phyloP scores from a whole-genome alignment of 768 basidiomycete genomes.

The Kwoniella mangroviensis region DNA sequence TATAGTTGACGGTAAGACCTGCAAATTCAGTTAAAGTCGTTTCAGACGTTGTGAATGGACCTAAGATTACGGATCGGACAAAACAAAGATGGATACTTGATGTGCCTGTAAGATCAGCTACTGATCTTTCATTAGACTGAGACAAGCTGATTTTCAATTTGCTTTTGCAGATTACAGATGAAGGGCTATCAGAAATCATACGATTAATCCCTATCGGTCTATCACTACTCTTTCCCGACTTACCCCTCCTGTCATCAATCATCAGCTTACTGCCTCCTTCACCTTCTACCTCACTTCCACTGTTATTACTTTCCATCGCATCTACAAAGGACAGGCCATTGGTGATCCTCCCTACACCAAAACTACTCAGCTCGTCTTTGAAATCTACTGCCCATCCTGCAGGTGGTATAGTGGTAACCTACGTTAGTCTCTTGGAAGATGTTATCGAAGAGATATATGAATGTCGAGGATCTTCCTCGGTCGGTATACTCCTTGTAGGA shows the following conservation, averaged over 20 bases:
- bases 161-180: conserved; percentile 60
- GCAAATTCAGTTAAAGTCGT: conserved; percentile 51
- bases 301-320: conserved; percentile 43
- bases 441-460: conserved; percentile 72
- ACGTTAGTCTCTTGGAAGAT: conserved; percentile 31
- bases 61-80: conserved; percentile 15
- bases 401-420: conserved; percentile 41
- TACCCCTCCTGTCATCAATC: conserved; percentile 66
- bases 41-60: conserved; percentile 33
- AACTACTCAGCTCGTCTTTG: conserved; percentile 65
- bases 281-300: conserved; percentile 60
- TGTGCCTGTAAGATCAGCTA: conserved; percentile 24
- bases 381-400: conserved; percentile 29
- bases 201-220: conserved; percentile 38
- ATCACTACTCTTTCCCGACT: conserved; percentile 73
- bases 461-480: conserved; percentile 62
- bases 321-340: conserved; percentile 33
- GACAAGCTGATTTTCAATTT: background rate
- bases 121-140: background rate
- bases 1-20: conserved; percentile 52
- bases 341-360: conserved; percentile 64
- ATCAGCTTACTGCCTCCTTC: conserved; percentile 65
- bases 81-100: conserved; percentile 43
- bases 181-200: conserved; percentile 35
- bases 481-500: conserved; percentile 75